Evolutionary conservation across 176 grass and related monocot species (phyloP), one percentile per base, ranked within the genome.

Genomic region (Elymus sibiricus): DNA sequence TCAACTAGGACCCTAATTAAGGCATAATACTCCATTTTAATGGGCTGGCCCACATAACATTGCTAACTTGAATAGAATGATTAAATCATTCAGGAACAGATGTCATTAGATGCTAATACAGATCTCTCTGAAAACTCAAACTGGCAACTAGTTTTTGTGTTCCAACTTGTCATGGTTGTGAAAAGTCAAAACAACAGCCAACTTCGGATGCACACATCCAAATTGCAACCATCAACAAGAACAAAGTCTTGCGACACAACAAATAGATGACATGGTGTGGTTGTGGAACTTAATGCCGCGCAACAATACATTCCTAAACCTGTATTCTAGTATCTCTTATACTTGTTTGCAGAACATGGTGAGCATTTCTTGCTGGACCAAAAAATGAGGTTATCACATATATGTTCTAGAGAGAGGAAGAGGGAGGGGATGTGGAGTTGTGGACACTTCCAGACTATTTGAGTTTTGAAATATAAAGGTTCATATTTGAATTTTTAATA

Each of bases 291-390:
- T 60, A 78, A 78, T 38, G 53, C 19, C 11, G 15, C 7, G 47
- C 7, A 37, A 25, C 7, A 76, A 76, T 34, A 51, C 10, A 77
- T 16, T 61, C 59, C 17, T 29, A 15, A 65, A 80, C 39, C 39
- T 80, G 78, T 64, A 49, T 14, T 66, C 62, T 65, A 65, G 25
- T 80, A 66, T 34, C 19, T 81, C 27, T n/a, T 81, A 51, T 51
- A 12, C 16, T 47, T 81, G 28, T 51, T 67, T 81, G 79, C 6
- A 67, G 62, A 69, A 69, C 62, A 49, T 34, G 27, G 79, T 70
- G 24, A 40, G 9, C n/a, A 7, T 83, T 83, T 83, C 51, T 58
- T 72, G 39, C n/a, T 73, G 78, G 25, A 80, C n/a, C 26, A 80
- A 65, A 62, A 46, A 38, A 46, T 2, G n/a, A 11, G 64, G 29